phyloP scores from a whole-genome alignment of 2,329 filamentous ascomycete genomes.

The Stagonosporopsis vannaccii region DNA sequence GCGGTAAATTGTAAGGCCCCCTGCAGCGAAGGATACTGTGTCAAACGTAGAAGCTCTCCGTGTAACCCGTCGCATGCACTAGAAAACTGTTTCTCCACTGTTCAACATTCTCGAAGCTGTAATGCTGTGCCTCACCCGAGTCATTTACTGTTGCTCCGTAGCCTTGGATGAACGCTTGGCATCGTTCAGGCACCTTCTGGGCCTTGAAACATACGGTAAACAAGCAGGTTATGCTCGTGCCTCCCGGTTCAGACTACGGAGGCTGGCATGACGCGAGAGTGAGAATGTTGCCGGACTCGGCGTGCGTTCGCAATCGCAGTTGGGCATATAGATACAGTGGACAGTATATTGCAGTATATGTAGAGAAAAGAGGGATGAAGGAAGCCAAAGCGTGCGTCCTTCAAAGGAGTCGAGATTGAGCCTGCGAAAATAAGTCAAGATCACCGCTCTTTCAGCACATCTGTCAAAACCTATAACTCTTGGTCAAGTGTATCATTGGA shows the following conservation, averaged over 20 bases:
- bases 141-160: neutral
- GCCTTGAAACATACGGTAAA: neutral
- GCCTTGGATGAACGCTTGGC: neutral
- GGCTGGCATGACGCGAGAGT: neutral
- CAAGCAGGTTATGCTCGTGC: neutral
- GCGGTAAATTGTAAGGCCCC: constrained; percentile 2
- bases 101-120: constrained; percentile 10
- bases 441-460: no score
- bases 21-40: constrained; percentile 7
- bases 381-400: no score
- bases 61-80: constrained; percentile 4
- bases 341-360: neutral
- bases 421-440: no score
- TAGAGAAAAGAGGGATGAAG: neutral
- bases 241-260: neutral
- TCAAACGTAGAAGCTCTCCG: constrained; percentile 16
- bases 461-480: neutral
- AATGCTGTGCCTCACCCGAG: neutral
- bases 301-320: neutral
- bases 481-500: neutral
- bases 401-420: no score
- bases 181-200: neutral
- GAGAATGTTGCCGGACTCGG: neutral
- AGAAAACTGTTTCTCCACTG: constrained; percentile 4
- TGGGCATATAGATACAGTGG: neutral